phyloP scores from a whole-genome alignment of 208 protist genomes.

The Porcisia hertigi region DNA sequence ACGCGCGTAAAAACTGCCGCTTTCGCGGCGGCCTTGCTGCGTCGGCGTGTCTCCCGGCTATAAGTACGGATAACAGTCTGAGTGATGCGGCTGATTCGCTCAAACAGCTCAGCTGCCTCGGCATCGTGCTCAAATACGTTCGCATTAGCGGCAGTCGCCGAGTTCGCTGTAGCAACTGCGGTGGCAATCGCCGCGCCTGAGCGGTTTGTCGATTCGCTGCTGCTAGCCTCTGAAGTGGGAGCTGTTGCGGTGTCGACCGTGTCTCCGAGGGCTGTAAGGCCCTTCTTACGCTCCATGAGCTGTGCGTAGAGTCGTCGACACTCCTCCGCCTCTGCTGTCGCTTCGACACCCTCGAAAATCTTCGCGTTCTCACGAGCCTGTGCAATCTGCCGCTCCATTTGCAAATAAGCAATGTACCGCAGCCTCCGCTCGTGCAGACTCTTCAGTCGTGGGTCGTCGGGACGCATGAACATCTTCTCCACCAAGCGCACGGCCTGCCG shows the following conservation, averaged over 20 bases:
- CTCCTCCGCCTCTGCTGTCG: constrained; percentile 49
- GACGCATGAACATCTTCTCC: constrained; percentile 84
- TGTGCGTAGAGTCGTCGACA: constrained; percentile 56
- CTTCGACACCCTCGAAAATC: constrained; percentile 65
- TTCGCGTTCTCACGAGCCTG: constrained; percentile 72
- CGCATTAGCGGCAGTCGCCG: background rate
- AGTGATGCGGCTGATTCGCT: constrained; percentile 63
- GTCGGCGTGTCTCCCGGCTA: constrained; percentile 19
- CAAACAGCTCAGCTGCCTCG: constrained; percentile 63
- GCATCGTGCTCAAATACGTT: constrained; percentile 67
- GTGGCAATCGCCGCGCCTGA: background rate
- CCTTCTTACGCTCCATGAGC: constrained; percentile 41
- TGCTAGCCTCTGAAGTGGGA: background rate
- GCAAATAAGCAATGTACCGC: constrained; percentile 80
- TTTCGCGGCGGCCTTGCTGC: constrained; percentile 39
- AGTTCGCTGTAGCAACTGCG: background rate
- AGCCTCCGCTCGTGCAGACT: constrained; percentile 78
- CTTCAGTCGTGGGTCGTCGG: constrained; percentile 63
- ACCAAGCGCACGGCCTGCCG: constrained; percentile 61
- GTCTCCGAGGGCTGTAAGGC: background rate
- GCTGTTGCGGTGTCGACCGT: background rate
- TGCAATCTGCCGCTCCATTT: constrained; percentile 84
- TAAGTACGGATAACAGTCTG: constrained; percentile 31
- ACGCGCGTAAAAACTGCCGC: constrained; percentile 28
- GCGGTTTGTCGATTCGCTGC: background rate